Evolutionary conservation across 768 basidiomycete genomes (phyloP).

Genomic region (Fibroporia radiculosa): DNA sequence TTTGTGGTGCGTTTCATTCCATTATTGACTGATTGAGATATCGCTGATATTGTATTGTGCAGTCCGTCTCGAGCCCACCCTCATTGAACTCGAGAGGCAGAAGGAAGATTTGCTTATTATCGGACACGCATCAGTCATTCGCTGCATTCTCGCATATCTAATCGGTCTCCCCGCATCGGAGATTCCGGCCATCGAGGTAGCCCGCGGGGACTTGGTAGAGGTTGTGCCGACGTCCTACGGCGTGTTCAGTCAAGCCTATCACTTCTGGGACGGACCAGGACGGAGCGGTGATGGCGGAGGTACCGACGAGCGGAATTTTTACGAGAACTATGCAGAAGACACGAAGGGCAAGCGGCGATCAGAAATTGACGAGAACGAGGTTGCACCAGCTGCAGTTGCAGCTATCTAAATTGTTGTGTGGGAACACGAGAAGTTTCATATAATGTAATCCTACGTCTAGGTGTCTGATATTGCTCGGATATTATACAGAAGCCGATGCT

Average conservation of each 20-base stretch:
- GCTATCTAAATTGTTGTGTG: too few relatives aligned
- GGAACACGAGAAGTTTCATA: neutral
- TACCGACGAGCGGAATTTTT: conserved; percentile 72
- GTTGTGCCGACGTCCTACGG: conserved; percentile 85
- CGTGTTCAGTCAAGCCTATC: conserved; percentile 80
- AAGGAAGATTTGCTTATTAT: conserved; percentile 94
- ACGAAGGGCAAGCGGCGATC: conserved; percentile 28
- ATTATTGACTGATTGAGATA: neutral
- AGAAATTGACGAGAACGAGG: conserved; percentile 7
- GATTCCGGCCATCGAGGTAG: conserved; percentile 96
- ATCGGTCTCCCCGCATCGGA: conserved; percentile 93
- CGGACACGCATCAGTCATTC: conserved; percentile 94
- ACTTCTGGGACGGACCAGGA: conserved; percentile 89
- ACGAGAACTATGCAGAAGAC: conserved; percentile 74
- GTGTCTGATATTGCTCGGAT: neutral
- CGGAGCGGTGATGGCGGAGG: conserved; percentile 36
- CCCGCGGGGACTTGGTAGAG: conserved; percentile 93
- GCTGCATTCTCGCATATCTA: conserved; percentile 89
- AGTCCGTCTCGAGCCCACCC: conserved; percentile 90
- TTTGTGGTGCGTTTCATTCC: conserved; percentile 46
- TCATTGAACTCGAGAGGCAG: conserved; percentile 92
- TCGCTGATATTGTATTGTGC: conserved; percentile 3
- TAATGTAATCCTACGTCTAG: neutral
- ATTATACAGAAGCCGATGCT: neutral
- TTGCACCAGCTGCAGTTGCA: neutral